Evolutionary conservation across 108 stramenopile genomes (phyloP).

Genomic region (Skeletonema potamos): DNA sequence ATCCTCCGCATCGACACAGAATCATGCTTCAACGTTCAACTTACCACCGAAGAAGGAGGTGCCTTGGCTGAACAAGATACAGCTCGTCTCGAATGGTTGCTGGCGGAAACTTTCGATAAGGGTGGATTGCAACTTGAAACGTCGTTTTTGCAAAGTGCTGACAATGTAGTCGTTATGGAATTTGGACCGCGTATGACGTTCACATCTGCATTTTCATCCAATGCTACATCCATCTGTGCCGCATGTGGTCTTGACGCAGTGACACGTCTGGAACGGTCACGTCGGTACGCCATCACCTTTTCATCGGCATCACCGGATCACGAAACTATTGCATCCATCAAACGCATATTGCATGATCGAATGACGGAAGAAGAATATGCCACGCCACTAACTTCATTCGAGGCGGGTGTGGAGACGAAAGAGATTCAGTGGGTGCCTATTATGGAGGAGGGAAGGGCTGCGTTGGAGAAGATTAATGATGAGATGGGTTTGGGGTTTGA

Average conservation of each 20-base stretch:
- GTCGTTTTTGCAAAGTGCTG: constrained; percentile 41
- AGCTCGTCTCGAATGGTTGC: constrained; percentile 81
- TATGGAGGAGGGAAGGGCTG: constrained; percentile 87
- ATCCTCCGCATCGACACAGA: constrained; percentile 67
- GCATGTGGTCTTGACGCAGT: constrained; percentile 76
- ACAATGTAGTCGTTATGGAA: constrained; percentile 68
- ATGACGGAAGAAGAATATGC: constrained; percentile 97
- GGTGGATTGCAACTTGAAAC: constrained; percentile 62
- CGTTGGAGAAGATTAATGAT: constrained; percentile 89
- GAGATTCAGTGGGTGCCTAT: constrained; percentile 86
- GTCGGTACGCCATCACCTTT: constrained; percentile 67
- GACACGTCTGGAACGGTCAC: constrained; percentile 84
- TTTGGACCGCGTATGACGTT: constrained; percentile 99
- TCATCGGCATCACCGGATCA: constrained; percentile 14
- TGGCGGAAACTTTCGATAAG: constrained; percentile 91
- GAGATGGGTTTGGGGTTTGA: constrained; percentile 96
- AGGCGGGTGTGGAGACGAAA: constrained; percentile 61
- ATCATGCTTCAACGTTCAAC: constrained; percentile 78
- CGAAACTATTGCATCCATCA: constrained; percentile 49
- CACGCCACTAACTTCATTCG: constrained; percentile 81
- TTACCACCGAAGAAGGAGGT: neutral
- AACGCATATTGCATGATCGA: constrained; percentile 87
- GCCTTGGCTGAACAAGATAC: constrained; percentile 39
- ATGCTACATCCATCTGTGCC: constrained; percentile 88
- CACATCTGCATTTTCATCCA: constrained; percentile 95